phyloP scores from a whole-genome alignment of 805 yeast genomes.

The Candida xiaguanensis region DNA sequence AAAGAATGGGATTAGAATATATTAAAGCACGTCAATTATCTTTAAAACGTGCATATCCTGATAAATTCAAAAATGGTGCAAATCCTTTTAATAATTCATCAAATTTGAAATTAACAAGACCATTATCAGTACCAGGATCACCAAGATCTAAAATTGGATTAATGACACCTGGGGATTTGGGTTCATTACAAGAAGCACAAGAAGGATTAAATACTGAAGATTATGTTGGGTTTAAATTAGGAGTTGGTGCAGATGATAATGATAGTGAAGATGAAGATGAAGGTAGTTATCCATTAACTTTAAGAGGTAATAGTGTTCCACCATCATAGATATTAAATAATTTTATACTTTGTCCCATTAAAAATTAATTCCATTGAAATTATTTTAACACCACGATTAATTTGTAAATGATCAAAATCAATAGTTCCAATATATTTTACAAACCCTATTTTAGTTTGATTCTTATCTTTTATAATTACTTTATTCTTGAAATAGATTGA shows the following conservation, averaged over 20 bases:
- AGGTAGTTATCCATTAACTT: constrained; percentile 42
- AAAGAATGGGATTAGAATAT: constrained; percentile 95
- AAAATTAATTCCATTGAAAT: constrained; percentile 15
- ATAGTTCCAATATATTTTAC: constrained; percentile 24
- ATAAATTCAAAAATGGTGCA: constrained; percentile 56
- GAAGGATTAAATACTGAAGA: constrained; percentile 71
- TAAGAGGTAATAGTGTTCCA: constrained; percentile 36
- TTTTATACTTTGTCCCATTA: constrained; percentile 6
- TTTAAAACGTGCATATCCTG: constrained; percentile 90
- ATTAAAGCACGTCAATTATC: constrained; percentile 92
- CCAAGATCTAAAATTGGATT: constrained; percentile 72
- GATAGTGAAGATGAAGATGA: constrained; percentile 35
- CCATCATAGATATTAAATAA: constrained; percentile 6
- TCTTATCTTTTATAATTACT: constrained; percentile 18
- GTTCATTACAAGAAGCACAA: constrained; percentile 88
- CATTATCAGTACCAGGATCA: constrained; percentile 95
- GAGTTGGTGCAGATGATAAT: constrained; percentile 40
- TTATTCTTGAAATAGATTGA: constrained; percentile 22
- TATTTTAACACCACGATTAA: constrained; percentile 30
- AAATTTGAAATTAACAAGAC: constrained; percentile 76
- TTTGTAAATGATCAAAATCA: constrained; percentile 28
- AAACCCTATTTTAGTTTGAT: constrained; percentile 15
- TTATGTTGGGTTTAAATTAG: constrained; percentile 57
- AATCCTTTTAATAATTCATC: constrained; percentile 44
- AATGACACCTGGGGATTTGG: constrained; percentile 98